Conservation (phyloP, 2,329 filamentous ascomycete species). For the Clonostachys rhizophaga region DNA sequence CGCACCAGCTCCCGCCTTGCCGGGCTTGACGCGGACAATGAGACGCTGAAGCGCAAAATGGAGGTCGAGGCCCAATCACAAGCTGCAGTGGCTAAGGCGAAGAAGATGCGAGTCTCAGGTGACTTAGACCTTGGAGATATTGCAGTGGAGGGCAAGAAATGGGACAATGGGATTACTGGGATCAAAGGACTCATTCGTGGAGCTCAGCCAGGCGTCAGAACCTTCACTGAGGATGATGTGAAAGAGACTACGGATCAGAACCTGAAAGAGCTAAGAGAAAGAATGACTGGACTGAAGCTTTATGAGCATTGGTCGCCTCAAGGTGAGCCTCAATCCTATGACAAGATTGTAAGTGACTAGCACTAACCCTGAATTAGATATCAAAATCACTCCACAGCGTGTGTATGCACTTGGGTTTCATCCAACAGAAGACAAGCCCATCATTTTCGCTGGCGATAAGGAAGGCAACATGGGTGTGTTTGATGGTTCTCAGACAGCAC, state of each 20-base stretch:
- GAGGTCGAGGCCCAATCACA: constrained; percentile 42
- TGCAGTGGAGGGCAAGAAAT: constrained; percentile 74
- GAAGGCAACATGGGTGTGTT: constrained; percentile 87
- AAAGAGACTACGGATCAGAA: constrained; percentile 74
- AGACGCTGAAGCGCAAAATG: constrained; percentile 42
- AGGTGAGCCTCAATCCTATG: constrained; percentile 39
- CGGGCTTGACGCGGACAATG: constrained; percentile 43
- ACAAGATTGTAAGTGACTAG: neutral
- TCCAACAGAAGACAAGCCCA: constrained; percentile 76
- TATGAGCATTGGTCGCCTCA: constrained; percentile 84
- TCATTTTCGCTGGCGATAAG: constrained; percentile 94
- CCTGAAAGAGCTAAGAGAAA: constrained; percentile 66
- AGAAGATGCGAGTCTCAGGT: constrained; percentile 47
- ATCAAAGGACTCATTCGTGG: constrained; percentile 54
- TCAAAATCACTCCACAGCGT: constrained; percentile 86
- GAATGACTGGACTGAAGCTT: constrained; percentile 71
- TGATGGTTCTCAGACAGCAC: constrained; percentile 70
- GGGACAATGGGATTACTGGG: constrained; percentile 63
- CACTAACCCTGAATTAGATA: constrained; percentile 45
- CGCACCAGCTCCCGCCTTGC: constrained; percentile 55
- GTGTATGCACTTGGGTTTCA: constrained; percentile 88
- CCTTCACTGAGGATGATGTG: constrained; percentile 81
- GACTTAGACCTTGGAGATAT: constrained; percentile 72
- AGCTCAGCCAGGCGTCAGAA: constrained; percentile 76
- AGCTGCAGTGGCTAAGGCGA: constrained; percentile 43